Evolutionary conservation across 2,329 filamentous ascomycete species (phyloP).

Genomic region (Blastomyces parvus): DNA sequence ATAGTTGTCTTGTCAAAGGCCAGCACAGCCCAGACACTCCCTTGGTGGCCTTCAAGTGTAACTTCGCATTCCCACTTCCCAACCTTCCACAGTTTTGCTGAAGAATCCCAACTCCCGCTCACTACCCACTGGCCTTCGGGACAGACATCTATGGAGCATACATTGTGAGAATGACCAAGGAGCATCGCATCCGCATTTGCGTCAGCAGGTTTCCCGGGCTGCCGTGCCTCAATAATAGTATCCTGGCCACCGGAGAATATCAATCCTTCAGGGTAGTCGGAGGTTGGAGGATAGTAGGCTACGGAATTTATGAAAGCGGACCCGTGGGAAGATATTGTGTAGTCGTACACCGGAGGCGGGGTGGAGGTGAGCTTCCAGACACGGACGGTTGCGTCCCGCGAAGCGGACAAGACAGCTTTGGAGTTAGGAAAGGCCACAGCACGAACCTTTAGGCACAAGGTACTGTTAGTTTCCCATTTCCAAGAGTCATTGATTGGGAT

Average conservation of each 20-base stretch:
- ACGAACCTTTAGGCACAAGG: conserved; percentile 56
- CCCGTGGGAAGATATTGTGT: conserved; percentile 67
- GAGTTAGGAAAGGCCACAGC: conserved; percentile 68
- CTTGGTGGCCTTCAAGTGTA: conserved; percentile 65
- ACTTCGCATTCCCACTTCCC: conserved; percentile 71
- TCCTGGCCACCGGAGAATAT: conserved; percentile 85
- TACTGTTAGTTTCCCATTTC: not conserved
- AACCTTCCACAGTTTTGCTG: conserved; percentile 78
- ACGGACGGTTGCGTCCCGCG: conserved; percentile 82
- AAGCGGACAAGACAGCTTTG: conserved; percentile 69
- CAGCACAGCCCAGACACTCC: conserved; percentile 84
- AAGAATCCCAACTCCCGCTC: conserved; percentile 88
- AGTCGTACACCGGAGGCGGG: conserved; percentile 62
- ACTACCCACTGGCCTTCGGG: conserved; percentile 64
- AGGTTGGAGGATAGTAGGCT: conserved; percentile 61
- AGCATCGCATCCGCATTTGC: conserved; percentile 79
- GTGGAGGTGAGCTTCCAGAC: conserved; percentile 64
- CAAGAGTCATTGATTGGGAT: conserved; percentile 4
- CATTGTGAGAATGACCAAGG: conserved; percentile 75
- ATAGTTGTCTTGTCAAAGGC: conserved; percentile 70
- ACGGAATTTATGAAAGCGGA: conserved; percentile 82
- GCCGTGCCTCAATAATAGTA: conserved; percentile 81
- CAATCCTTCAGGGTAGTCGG: conserved; percentile 64
- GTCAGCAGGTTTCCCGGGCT: conserved; percentile 54
- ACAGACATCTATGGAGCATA: conserved; percentile 75